phyloP scores from a whole-genome alignment of 768 basidiomycete genomes.

The Kondoa subrosea region DNA sequence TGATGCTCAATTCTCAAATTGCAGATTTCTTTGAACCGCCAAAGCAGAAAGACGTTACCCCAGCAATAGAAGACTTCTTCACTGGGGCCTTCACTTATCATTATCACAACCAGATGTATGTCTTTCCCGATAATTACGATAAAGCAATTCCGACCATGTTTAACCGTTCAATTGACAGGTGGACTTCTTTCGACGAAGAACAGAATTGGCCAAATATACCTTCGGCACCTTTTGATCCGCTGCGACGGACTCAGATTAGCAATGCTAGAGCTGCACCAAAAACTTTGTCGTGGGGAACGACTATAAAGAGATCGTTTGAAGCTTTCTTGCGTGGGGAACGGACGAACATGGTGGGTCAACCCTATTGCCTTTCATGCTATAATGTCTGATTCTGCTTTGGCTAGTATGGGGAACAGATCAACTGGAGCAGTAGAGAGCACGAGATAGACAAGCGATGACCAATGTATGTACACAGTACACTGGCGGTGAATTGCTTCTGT shows the following conservation, averaged over 20 bases:
- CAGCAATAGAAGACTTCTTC: conserved; percentile 89
- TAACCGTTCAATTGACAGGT: conserved; percentile 51
- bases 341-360: conserved; percentile 50
- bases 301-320: conserved; percentile 87
- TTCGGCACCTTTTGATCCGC: background rate
- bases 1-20: conserved; percentile 12
- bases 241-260: background rate
- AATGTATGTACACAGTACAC: background rate
- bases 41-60: conserved; percentile 50
- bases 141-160: conserved; percentile 4
- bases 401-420: background rate
- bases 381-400: background rate
- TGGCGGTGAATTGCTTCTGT: too few species aligned
- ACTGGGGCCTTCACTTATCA: conserved; percentile 42
- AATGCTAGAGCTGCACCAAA: background rate
- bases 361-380: background rate
- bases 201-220: conserved; percentile 85
- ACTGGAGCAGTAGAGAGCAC: too few species aligned
- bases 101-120: conserved; percentile 8
- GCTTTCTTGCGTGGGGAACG: conserved; percentile 71
- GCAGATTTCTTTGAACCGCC: conserved; percentile 69
- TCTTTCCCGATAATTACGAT: background rate
- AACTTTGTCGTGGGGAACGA: conserved; percentile 65
- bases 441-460: background rate
- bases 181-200: conserved; percentile 78